Conservation (phyloP, 192 early-diverging fungal species). For the Backusella circina region DNA sequence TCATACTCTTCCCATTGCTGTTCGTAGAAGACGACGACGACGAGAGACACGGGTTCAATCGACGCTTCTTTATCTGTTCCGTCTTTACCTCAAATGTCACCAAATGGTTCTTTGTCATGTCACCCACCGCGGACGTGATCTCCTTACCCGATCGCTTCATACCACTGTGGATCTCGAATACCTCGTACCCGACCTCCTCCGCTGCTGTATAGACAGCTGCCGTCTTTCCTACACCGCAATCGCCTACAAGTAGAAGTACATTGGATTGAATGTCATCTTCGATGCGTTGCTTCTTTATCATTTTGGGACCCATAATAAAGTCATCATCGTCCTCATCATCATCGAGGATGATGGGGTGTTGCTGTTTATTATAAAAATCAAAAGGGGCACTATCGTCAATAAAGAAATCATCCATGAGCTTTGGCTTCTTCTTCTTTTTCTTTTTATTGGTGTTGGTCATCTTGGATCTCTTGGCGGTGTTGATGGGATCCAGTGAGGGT, state of each 20-base stretch:
- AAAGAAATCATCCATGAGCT: neutral
- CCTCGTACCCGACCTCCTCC: slow-evolving; percentile 66
- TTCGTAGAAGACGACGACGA: neutral
- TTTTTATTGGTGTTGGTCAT: neutral
- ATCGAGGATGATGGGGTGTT: neutral
- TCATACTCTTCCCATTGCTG: too few species aligned
- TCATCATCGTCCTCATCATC: slow-evolving; percentile 4
- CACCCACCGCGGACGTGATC: slow-evolving; percentile 57
- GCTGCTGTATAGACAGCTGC: slow-evolving; percentile 72
- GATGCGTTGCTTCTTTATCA: neutral
- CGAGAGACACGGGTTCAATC: neutral
- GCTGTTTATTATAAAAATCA: neutral
- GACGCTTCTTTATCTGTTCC: neutral
- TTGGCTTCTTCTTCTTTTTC: neutral
- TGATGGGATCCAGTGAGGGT: neutral
- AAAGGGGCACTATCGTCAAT: neutral
- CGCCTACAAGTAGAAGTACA: slow-evolving; percentile 64
- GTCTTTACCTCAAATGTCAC: slow-evolving; percentile 42
- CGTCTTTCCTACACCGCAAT: slow-evolving; percentile 71
- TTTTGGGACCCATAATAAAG: neutral
- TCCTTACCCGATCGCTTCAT: slow-evolving; percentile 69
- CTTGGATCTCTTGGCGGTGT: neutral
- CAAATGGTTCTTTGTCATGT: slow-evolving; percentile 72
- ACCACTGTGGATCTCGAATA: slow-evolving; percentile 73
- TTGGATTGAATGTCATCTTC: slow-evolving; percentile 5